These are phyloP conservation scores for Podaxis rugospora DNA, from an alignment of 768 basidiomycete species.

Conservation along the genomic window DNA sequence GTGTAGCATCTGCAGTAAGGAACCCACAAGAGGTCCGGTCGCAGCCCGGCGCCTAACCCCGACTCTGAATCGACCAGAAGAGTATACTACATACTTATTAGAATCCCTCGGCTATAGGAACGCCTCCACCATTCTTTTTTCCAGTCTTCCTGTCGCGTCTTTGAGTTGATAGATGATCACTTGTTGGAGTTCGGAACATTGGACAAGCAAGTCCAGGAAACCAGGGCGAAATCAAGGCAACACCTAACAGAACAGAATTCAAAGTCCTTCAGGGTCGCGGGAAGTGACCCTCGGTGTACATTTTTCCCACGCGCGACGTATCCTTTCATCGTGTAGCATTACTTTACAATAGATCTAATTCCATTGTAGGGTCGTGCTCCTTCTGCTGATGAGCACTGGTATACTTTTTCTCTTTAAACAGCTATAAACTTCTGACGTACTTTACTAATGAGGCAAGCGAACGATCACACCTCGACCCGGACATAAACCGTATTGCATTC, in stretches of 20 bases:
- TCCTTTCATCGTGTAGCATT: neutral
- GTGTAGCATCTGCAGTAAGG: neutral
- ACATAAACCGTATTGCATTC: no score
- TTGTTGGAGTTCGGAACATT: no score
- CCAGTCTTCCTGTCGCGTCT: no score
- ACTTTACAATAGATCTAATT: neutral
- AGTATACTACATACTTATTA: neutral
- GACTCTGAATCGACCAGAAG: neutral
- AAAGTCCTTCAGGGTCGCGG: no score
- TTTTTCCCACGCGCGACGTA: neutral
- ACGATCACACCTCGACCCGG: no score
- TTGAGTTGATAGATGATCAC: no score
- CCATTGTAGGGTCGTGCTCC: no score
- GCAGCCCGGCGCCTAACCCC: neutral
- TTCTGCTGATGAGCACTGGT: neutral
- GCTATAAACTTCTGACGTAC: no score
- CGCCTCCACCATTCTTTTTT: no score
- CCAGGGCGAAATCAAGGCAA: neutral
- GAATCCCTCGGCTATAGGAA: neutral
- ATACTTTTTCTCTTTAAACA: neutral
- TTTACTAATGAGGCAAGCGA: no score
- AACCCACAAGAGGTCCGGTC: neutral
- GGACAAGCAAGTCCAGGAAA: neutral
- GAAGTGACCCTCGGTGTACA: no score
- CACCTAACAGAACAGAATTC: no score